phyloP scores from a whole-genome alignment of 2,329 filamentous ascomycete genomes.

The Trichophyton simii region DNA sequence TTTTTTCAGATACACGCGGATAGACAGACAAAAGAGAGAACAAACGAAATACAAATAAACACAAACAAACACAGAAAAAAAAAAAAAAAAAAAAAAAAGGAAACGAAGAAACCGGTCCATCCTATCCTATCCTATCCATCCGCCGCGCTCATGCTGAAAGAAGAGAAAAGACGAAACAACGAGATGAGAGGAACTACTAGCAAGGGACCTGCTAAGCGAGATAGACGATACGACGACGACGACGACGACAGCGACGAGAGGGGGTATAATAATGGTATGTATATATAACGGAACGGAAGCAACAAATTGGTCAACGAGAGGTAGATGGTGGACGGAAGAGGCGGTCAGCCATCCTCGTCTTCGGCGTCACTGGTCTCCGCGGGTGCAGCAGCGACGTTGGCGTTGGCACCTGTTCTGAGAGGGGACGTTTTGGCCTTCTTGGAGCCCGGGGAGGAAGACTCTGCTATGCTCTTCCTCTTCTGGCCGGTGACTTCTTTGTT shows the following conservation, averaged over 20 bases:
- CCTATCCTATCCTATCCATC: constrained; percentile 4
- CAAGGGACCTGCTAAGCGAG: constrained; percentile 7
- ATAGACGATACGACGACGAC: not conserved
- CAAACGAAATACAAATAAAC: not conserved
- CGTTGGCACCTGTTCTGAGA: not conserved
- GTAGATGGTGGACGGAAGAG: constrained; percentile 14
- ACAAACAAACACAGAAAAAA: not conserved
- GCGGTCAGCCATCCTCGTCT: constrained; percentile 37
- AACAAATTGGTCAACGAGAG: constrained; percentile 10
- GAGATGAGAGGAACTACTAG: constrained; percentile 20
- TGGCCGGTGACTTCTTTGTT: constrained; percentile 18
- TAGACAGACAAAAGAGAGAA: constrained; percentile 9
- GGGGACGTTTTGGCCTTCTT: constrained; percentile 33
- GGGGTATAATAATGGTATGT: constrained; percentile 9
- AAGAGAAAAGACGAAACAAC: constrained; percentile 9
- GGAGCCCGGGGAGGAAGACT: constrained; percentile 24
- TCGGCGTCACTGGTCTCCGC: constrained; percentile 25
- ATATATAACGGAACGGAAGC: constrained; percentile 2
- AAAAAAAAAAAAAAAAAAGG: constrained; percentile 9
- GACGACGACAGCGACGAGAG: constrained; percentile 5
- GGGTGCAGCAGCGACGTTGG: not conserved
- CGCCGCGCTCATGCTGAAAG: constrained; percentile 10
- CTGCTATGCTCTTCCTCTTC: constrained; percentile 42
- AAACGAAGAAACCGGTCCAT: constrained; percentile 6
- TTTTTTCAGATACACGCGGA: constrained; percentile 2